Conservation (phyloP, 2,329 filamentous ascomycete species). For the Sarocladium kiliense region DNA sequence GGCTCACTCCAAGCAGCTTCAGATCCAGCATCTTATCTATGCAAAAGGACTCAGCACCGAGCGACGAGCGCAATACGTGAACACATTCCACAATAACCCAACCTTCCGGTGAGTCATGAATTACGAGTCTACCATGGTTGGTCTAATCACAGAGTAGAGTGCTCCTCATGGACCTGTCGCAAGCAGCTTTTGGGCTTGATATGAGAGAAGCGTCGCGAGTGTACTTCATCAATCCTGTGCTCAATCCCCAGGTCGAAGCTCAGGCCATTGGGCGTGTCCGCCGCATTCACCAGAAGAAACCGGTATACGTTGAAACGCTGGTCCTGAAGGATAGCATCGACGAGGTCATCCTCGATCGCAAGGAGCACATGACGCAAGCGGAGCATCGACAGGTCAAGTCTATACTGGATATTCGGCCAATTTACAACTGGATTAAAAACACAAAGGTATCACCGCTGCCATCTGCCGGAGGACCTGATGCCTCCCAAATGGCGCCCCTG, state of each 20-base stretch:
- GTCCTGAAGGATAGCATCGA: conserved; percentile 78
- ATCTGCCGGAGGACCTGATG: conserved; percentile 22
- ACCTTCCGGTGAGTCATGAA: conserved; percentile 45
- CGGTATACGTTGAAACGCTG: conserved; percentile 80
- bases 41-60: conserved; percentile 56
- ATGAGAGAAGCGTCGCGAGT: conserved; percentile 78
- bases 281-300: conserved; percentile 75
- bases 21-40: conserved; percentile 61
- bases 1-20: conserved; percentile 33
- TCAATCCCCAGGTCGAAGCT: conserved; percentile 78
- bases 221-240: conserved; percentile 84
- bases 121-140: no score
- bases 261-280: conserved; percentile 90
- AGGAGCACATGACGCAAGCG: conserved; percentile 67
- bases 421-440: conserved; percentile 56
- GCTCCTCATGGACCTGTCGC: conserved; percentile 83
- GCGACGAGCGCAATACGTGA: conserved; percentile 69
- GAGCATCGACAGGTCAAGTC: conserved; percentile 52
- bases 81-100: conserved; percentile 66
- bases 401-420: conserved; percentile 51
- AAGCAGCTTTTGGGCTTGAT: conserved; percentile 84
- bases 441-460: conserved; percentile 36
- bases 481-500: conserved; percentile 45
- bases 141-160: conserved; percentile 44
- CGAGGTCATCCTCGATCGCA: conserved; percentile 72